Evolutionary conservation across 805 yeast species (phyloP).

Genomic region (Huiozyma sinensis): DNA sequence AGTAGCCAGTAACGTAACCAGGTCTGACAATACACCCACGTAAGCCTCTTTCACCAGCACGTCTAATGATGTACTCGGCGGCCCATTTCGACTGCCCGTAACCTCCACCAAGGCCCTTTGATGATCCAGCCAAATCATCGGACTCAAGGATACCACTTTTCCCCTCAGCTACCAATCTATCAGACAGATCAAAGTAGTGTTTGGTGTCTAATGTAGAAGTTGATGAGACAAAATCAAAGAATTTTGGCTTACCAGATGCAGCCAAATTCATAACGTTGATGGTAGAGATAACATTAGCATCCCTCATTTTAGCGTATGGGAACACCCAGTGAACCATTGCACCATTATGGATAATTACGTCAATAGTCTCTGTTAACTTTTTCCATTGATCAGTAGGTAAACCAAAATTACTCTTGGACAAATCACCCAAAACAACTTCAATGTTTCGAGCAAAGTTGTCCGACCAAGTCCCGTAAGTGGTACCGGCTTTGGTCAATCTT

Average conservation of each 20-base stretch:
- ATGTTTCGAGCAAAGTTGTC: slow-evolving; percentile 47
- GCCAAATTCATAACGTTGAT: slow-evolving; percentile 66
- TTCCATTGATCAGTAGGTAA: slow-evolving; percentile 47
- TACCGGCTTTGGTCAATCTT: slow-evolving; percentile 65
- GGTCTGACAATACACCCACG: slow-evolving; percentile 88
- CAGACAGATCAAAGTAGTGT: slow-evolving; percentile 69
- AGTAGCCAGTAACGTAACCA: slow-evolving; percentile 88
- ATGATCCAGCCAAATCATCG: slow-evolving; percentile 76
- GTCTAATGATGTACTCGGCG: slow-evolving; percentile 79
- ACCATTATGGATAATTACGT: slow-evolving; percentile 88
- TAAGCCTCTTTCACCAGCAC: slow-evolving; percentile 81
- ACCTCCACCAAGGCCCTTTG: slow-evolving; percentile 76
- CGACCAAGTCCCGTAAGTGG: slow-evolving; percentile 61
- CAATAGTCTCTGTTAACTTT: slow-evolving; percentile 47
- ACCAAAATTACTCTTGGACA: slow-evolving; percentile 67
- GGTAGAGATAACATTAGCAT: slow-evolving; percentile 86
- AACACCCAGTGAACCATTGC: slow-evolving; percentile 98
- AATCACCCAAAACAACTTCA: slow-evolving; percentile 72
- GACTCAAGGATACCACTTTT: slow-evolving; percentile 66
- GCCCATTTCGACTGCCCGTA: slow-evolving; percentile 99
- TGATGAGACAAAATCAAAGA: slow-evolving; percentile 85
- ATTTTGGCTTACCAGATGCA: slow-evolving; percentile 67
- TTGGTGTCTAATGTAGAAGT: slow-evolving; percentile 87
- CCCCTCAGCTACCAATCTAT: slow-evolving; percentile 52
- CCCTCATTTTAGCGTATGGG: slow-evolving; percentile 83